These are phyloP conservation scores for Monotropa hypopitys DNA, from an alignment of 179 eudicot species.

Conservation along the genomic window DNA sequence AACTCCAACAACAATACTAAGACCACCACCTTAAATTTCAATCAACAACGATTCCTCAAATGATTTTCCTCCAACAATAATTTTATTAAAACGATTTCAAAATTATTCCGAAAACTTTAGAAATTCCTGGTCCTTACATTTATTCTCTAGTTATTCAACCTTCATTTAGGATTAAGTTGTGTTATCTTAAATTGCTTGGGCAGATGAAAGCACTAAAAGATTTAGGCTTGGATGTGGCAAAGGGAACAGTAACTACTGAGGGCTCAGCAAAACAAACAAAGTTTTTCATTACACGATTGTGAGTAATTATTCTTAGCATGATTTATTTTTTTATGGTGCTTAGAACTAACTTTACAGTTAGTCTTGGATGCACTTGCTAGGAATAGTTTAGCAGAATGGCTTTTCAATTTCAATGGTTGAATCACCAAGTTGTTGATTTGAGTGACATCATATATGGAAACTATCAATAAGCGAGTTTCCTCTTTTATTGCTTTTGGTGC, in stretches of 20 bases:
- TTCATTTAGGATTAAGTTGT: neutral
- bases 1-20: too few relatives aligned
- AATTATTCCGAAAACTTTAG: too few relatives aligned
- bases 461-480: neutral
- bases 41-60: too few relatives aligned
- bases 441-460: neutral
- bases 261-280: constrained; percentile 66
- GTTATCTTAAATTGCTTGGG: constrained; percentile 14
- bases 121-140: too few relatives aligned
- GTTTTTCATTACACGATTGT: constrained; percentile 56
- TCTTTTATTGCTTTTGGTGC: neutral
- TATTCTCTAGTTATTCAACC: neutral
- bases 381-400: neutral
- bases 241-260: constrained; percentile 81
- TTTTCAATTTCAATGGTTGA: neutral
- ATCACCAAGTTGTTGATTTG: neutral
- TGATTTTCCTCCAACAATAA: too few relatives aligned
- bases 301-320: constrained; percentile 19
- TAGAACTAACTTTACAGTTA: neutral
- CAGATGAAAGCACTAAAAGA: constrained; percentile 94
- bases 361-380: neutral
- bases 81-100: too few relatives aligned
- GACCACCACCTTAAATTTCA: too few relatives aligned
- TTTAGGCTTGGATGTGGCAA: constrained; percentile 78
- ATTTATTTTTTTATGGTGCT: neutral